These are phyloP conservation scores for Xylaria telfairii DNA, from an alignment of 495 filamentous ascomycete species.

Conservation along the genomic window DNA sequence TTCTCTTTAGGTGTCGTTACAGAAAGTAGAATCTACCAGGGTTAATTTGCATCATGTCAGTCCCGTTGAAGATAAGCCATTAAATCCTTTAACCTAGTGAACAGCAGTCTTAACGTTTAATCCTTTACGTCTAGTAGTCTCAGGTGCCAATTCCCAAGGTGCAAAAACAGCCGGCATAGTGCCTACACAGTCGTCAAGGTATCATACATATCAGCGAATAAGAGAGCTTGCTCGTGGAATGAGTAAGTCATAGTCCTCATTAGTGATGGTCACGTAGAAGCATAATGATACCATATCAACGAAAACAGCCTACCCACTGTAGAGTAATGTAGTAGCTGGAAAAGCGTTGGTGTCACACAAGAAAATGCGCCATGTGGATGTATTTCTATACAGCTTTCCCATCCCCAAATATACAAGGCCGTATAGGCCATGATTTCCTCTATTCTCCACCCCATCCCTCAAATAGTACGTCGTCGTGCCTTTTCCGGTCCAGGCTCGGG, in stretches of 20 bases:
- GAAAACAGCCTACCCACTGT: background rate
- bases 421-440: conserved; percentile 4
- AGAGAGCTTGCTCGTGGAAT: background rate
- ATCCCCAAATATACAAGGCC: conserved; percentile 35
- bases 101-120: no score
- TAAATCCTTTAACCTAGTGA: no score
- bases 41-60: no score
- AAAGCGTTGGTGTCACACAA: conserved; percentile 11
- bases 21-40: no score
- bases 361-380: conserved; percentile 29
- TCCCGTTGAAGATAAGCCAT: no score
- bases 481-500: background rate
- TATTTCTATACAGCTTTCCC: conserved; percentile 35
- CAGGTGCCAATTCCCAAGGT: background rate
- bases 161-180: background rate
- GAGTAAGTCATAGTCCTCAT: no score
- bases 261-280: background rate
- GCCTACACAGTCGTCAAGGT: background rate
- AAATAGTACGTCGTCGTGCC: background rate
- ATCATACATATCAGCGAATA: background rate
- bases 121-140: no score
- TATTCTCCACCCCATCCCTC: conserved; percentile 16
- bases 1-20: no score
- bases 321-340: background rate
- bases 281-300: background rate